These are phyloP conservation scores for Aegilops umbellulata DNA, from an alignment of 176 grass and related monocot species.

Conservation along the genomic window DNA sequence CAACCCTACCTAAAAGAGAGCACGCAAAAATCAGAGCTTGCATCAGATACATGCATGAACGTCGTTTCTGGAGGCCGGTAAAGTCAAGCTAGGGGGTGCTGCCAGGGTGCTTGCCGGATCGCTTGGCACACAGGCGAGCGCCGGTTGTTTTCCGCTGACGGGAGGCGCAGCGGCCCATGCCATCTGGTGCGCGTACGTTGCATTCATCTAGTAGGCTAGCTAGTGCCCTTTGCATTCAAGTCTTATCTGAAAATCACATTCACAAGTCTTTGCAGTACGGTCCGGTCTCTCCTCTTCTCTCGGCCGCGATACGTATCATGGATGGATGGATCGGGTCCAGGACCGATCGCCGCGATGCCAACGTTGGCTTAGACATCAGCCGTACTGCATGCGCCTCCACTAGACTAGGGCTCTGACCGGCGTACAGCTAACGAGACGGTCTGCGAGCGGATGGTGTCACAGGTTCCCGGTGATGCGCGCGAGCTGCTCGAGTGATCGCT, in stretches of 20 bases:
- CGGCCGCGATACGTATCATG: neutral
- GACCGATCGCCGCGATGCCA: neutral
- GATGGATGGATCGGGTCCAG: neutral
- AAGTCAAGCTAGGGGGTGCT: neutral
- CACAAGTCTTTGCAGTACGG: neutral
- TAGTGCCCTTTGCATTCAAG: neutral
- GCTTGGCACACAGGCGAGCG: neutral
- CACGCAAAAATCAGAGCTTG: no score
- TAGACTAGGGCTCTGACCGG: slow-evolving; percentile 2
- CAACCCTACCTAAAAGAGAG: slow-evolving; percentile 16
- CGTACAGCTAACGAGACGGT: neutral
- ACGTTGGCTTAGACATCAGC: neutral
- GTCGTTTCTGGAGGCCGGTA: no score
- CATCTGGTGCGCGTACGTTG: neutral
- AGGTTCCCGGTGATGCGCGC: slow-evolving; percentile 42
- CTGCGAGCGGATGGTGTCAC: slow-evolving; percentile 28
- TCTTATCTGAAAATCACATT: neutral
- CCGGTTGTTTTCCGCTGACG: slow-evolving; percentile 1
- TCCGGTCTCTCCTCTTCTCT: neutral
- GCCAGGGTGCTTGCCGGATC: neutral
- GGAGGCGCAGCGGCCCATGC: neutral
- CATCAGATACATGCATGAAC: no score
- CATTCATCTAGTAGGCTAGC: neutral
- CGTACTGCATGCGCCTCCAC: neutral
- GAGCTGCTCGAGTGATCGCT: neutral